Evolutionary conservation across 305 asterid genomes (phyloP).

Genomic region (Ajuga reptans): DNA sequence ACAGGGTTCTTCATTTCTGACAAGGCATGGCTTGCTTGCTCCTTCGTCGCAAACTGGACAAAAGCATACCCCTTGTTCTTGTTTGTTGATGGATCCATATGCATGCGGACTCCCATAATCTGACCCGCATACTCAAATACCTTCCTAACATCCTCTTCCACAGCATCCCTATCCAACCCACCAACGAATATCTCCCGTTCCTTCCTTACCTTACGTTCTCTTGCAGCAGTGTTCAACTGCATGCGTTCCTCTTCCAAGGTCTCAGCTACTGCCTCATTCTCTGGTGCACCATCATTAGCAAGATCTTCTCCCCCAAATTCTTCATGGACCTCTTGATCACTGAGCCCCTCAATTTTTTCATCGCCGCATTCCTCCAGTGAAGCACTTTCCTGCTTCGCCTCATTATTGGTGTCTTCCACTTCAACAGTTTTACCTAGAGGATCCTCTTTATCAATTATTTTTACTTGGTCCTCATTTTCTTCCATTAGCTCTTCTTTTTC

Average conservation of each 20-base stretch:
- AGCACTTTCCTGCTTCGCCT: slow-evolving; percentile 32
- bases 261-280: slow-evolving; percentile 38
- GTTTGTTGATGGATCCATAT: slow-evolving; percentile 45
- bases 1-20: slow-evolving; percentile 67
- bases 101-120: slow-evolving; percentile 51
- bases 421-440: slow-evolving; percentile 18
- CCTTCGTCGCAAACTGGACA: slow-evolving; percentile 57
- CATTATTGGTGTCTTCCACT: slow-evolving; percentile 29
- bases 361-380: slow-evolving; percentile 39
- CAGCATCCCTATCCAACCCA: slow-evolving; percentile 57
- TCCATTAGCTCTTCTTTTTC: slow-evolving; percentile 22
- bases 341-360: slow-evolving; percentile 39
- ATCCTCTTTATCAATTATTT: slow-evolving; percentile 19
- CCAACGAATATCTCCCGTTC: slow-evolving; percentile 64
- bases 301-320: slow-evolving; percentile 35
- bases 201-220: slow-evolving; percentile 49
- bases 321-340: slow-evolving; percentile 40
- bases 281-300: slow-evolving; percentile 34
- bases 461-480: slow-evolving; percentile 20
- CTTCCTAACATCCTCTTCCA: slow-evolving; percentile 49
- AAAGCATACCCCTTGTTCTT: slow-evolving; percentile 66
- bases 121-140: slow-evolving; percentile 56
- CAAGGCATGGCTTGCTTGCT: slow-evolving; percentile 48
- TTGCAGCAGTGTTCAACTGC: slow-evolving; percentile 45
- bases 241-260: slow-evolving; percentile 39